These are phyloP conservation scores for Calonectria honghensis DNA, from an alignment of 2,329 filamentous ascomycete species.

Conservation along the genomic window DNA sequence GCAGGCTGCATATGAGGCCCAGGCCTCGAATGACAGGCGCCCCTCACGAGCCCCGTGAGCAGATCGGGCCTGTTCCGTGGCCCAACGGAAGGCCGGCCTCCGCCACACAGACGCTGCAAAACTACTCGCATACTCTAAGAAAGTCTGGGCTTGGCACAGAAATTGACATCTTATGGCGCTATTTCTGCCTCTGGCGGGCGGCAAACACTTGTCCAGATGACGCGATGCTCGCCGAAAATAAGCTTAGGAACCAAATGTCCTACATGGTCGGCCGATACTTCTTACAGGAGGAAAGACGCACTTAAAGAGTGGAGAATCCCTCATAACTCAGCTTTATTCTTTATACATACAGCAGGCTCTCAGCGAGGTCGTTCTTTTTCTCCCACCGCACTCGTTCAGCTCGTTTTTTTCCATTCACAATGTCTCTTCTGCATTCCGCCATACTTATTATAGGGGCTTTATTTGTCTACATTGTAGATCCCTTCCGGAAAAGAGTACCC, in stretches of 20 bases:
- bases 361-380: constrained; percentile 3
- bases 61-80: constrained; percentile 27
- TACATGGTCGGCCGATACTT: neutral
- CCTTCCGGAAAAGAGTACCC: constrained; percentile 11
- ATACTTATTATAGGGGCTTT: constrained; percentile 19
- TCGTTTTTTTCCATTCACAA: neutral
- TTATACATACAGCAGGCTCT: constrained; percentile 12
- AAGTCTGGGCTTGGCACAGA: neutral
- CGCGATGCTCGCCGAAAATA: constrained; percentile 10
- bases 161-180: neutral
- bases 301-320: neutral
- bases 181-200: neutral
- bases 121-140: neutral
- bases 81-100: constrained; percentile 31
- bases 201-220: neutral
- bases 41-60: constrained; percentile 2
- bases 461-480: constrained; percentile 13
- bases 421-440: constrained; percentile 24
- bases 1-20: neutral
- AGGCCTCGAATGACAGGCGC: neutral
- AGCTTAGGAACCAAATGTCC: constrained; percentile 13
- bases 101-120: constrained; percentile 10
- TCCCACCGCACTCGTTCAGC: neutral
- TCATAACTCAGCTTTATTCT: neutral
- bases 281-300: neutral